Percentiles rank a stretch among this genome's conserved stretches.
phyloP scores from a whole-genome alignment of 2,329 filamentous ascomycete species.

The Ophiostoma piceae region DNA sequence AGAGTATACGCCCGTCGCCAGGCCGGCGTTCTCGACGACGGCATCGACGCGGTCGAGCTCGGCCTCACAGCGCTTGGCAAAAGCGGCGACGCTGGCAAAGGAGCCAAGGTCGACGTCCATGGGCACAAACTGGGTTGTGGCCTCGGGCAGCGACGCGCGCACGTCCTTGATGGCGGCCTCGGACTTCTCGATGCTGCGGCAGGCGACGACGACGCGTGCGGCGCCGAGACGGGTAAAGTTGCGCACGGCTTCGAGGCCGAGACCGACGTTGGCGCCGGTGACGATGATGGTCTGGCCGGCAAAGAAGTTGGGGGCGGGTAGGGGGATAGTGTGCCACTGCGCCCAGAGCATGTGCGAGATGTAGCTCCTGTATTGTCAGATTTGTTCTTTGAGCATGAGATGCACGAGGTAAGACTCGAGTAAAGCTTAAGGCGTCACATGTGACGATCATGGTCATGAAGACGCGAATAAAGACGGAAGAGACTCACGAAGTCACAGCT shows the following conservation, averaged over 20 bases:
- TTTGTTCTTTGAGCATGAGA: neutral
- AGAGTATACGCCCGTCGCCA: constrained; percentile 27
- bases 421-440: neutral
- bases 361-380: constrained; percentile 19
- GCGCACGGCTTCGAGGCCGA: constrained; percentile 38
- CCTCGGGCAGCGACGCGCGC: constrained; percentile 28
- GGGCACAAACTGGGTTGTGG: constrained; percentile 37
- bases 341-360: constrained; percentile 25
- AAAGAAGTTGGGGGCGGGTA: constrained; percentile 27
- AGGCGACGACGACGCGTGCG: constrained; percentile 38
- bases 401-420: neutral
- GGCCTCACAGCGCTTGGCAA: constrained; percentile 33
- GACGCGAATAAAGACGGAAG: neutral
- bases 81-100: constrained; percentile 43
- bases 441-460: too few relatives aligned
- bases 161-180: constrained; percentile 39
- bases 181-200: constrained; percentile 36
- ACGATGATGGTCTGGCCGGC: constrained; percentile 34
- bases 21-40: constrained; percentile 41
- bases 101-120: constrained; percentile 47
- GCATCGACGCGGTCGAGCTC: constrained; percentile 40
- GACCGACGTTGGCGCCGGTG: constrained; percentile 38
- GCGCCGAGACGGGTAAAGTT: constrained; percentile 38
- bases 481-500: neutral
- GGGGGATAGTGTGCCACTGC: constrained; percentile 28